A percentile compares a stretch with the other conserved stretches of the same genome.
Evolutionary conservation across 2,329 filamentous ascomycete genomes (phyloP).

Genomic region (Colletotrichum plurivorum): DNA sequence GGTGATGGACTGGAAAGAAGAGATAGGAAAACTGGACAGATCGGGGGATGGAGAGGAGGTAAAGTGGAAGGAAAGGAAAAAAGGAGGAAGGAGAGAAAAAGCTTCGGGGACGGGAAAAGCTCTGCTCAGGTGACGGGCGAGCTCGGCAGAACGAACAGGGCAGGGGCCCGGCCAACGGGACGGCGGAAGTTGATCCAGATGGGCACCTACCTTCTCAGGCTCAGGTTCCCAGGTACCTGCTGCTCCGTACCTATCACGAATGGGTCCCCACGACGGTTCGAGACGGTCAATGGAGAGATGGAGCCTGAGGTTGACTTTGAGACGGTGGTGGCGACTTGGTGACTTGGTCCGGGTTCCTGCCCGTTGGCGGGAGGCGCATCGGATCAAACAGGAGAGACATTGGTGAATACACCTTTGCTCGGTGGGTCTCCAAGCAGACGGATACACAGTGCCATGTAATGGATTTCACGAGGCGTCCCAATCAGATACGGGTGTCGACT

Average conservation of each 20-base stretch:
- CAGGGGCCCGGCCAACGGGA: constrained; percentile 42
- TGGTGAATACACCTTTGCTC: constrained; percentile 31
- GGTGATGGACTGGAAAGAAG: constrained; percentile 42
- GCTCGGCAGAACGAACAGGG: constrained; percentile 41
- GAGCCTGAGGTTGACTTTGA: constrained; percentile 34
- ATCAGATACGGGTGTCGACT: constrained; percentile 36
- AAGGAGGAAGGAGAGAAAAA: constrained; percentile 57
- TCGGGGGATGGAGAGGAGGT: constrained; percentile 50
- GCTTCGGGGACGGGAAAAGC: constrained; percentile 49
- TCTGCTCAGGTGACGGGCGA: constrained; percentile 41
- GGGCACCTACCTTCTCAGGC: background rate
- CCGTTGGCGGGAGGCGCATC: constrained; percentile 8
- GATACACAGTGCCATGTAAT: constrained; percentile 4
- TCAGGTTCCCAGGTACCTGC: background rate
- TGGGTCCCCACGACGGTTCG: no score
- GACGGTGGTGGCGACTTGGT: background rate
- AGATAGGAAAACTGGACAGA: constrained; percentile 42
- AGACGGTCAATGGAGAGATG: no score
- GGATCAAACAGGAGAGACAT: constrained; percentile 39
- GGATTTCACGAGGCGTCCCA: constrained; percentile 37
- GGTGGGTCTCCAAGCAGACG: constrained; percentile 21
- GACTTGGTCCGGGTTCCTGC: background rate
- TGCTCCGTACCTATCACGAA: no score
- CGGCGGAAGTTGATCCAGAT: constrained; percentile 42
- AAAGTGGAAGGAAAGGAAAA: constrained; percentile 58